A percentile compares a stretch with the other conserved stretches of the same genome.
Evolutionary conservation across 768 basidiomycete species (phyloP).

Genomic region (Austroboletus festivus): DNA sequence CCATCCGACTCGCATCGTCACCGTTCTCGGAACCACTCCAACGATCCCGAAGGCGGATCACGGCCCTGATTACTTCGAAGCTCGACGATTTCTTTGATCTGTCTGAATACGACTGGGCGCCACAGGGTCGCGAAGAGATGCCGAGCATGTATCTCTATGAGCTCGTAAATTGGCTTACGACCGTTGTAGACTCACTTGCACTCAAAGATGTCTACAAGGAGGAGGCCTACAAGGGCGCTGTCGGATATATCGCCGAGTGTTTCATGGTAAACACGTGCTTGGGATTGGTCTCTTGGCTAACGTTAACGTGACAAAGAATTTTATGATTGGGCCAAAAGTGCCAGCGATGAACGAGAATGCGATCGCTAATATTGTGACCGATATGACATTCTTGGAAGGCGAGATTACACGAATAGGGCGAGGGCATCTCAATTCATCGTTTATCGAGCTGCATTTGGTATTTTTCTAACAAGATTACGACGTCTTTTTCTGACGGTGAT

Average conservation of each 20-base stretch:
- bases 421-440: constrained; percentile 64
- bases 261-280: constrained; percentile 64
- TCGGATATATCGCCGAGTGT: constrained; percentile 83
- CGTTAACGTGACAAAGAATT: constrained; percentile 47
- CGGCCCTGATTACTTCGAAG: constrained; percentile 81
- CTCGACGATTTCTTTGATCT: constrained; percentile 95
- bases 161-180: constrained; percentile 93
- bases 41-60: constrained; percentile 72
- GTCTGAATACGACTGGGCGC: constrained; percentile 94
- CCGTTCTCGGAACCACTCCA: constrained; percentile 71
- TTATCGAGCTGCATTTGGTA: constrained; percentile 78
- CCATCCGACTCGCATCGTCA: constrained; percentile 62
- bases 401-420: constrained; percentile 77
- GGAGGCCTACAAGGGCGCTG: constrained; percentile 83
- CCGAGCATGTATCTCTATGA: constrained; percentile 96
- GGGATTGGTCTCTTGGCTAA: constrained; percentile 1
- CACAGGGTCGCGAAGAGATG: constrained; percentile 60
- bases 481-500: constrained; percentile 4
- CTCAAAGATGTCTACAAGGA: constrained; percentile 86
- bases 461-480: constrained; percentile 23
- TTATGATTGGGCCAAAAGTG: constrained; percentile 73
- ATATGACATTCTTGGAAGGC: constrained; percentile 86
- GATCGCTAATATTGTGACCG: constrained; percentile 78
- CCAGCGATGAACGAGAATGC: constrained; percentile 85
- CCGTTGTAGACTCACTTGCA: constrained; percentile 86